Conservation (phyloP, 371 early-diverging fungal genomes). For the Mucor racemosus region DNA sequence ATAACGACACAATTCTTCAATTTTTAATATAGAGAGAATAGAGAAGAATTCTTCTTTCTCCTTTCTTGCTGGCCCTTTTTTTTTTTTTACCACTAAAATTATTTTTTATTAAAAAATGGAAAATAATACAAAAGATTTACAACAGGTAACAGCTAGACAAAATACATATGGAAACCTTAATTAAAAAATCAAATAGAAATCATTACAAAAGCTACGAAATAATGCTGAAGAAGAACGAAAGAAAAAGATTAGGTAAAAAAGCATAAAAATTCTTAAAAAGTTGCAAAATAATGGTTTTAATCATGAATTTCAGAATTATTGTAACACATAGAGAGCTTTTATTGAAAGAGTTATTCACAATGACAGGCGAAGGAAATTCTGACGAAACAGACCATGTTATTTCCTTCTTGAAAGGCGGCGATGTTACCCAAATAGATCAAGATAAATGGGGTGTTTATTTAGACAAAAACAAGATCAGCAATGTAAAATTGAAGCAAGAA, state of each 20-base stretch:
- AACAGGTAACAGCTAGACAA: not conserved
- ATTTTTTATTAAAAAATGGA: slow-evolving; percentile 1
- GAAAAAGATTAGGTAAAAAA: slow-evolving; percentile 36
- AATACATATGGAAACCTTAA: not conserved
- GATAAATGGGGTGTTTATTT: slow-evolving; percentile 44
- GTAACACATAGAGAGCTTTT: slow-evolving; percentile 37
- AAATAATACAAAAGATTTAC: slow-evolving; percentile 6
- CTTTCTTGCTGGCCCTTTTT: not conserved
- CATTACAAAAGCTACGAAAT: slow-evolving; percentile 34
- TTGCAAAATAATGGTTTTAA: not conserved
- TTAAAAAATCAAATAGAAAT: slow-evolving; percentile 16
- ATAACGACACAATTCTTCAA: not conserved
- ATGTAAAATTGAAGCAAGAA: slow-evolving; percentile 16
- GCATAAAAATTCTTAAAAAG: not conserved
- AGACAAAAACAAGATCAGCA: slow-evolving; percentile 41
- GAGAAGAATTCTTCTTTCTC: slow-evolving; percentile 1
- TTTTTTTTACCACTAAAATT: not conserved
- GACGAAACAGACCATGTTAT: slow-evolving; percentile 27
- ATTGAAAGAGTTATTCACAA: slow-evolving; percentile 44
- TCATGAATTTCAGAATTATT: slow-evolving; percentile 23
- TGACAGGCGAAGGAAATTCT: slow-evolving; percentile 26
- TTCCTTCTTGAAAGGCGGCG: slow-evolving; percentile 39
- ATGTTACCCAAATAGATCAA: slow-evolving; percentile 35
- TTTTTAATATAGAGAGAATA: not conserved
- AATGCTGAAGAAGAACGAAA: slow-evolving; percentile 39